Evolutionary conservation across 139 green algal genomes (phyloP).

Genomic region (Haematococcus lacustris): DNA sequence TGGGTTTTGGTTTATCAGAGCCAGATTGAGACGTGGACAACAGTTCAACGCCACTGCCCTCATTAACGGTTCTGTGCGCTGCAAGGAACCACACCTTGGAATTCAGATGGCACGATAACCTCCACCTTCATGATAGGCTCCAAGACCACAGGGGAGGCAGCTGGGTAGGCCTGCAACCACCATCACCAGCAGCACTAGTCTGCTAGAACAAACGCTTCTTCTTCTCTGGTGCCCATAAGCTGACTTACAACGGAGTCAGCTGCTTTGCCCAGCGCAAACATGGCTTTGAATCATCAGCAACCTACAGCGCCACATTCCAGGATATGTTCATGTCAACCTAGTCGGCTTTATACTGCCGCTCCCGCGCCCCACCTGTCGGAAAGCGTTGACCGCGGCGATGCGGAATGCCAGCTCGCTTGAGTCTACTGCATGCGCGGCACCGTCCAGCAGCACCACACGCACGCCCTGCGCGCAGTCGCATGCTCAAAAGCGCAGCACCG

Average conservation of each 20-base stretch:
- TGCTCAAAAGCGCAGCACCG: too few species aligned
- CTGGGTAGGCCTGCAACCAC: conserved; percentile 48
- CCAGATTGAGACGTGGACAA: too few species aligned
- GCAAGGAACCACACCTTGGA: conserved; percentile 77
- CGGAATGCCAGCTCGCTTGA: conserved; percentile 95
- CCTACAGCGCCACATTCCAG: too few species aligned
- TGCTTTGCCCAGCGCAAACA: too few species aligned
- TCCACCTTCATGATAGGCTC: conserved; percentile 98
- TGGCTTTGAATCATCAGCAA: too few species aligned
- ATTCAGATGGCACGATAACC: conserved; percentile 76
- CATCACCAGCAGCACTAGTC: too few species aligned
- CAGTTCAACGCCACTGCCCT: too few species aligned
- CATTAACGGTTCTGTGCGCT: too few species aligned
- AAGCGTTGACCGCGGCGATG: conserved; percentile 82
- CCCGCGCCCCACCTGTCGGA: conserved; percentile 48
- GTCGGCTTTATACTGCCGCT: conserved; percentile 15
- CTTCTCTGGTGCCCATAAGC: too few species aligned
- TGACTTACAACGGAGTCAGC: too few species aligned
- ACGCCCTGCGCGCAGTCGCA: conserved; percentile 48
- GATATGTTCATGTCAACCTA: conserved; percentile 33
- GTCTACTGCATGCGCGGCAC: conserved; percentile 89
- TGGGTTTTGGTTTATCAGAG: too few species aligned
- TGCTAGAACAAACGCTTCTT: too few species aligned
- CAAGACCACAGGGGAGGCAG: conserved; percentile 68
- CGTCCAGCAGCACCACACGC: conserved; percentile 84